Evolutionary conservation across 768 basidiomycete species (phyloP), one percentile per base, ranked within the genome.

Genomic region (Termitomyces eurrhizus): DNA sequence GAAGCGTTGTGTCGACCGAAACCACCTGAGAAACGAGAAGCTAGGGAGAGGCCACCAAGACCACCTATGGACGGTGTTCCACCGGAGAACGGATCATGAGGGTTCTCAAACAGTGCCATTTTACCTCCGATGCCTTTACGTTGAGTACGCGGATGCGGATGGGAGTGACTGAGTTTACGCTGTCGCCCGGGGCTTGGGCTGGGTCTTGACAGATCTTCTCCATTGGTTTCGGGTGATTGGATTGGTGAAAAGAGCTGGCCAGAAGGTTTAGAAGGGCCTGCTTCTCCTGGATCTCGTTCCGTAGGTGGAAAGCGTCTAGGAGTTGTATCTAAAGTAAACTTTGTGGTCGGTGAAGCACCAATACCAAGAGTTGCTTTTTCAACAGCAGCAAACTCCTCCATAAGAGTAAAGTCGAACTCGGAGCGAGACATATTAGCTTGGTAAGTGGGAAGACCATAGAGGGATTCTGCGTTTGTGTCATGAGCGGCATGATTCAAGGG

Each of bases 121-220:
- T 98, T 98, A 21, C 91, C 93, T 49, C 85, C 83, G 39, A 83
- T 79, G 26, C 79, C 82, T 67, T 80, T 86, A 51, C 84, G 80
- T 56, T 78, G 78, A 4, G 80, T 72, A 39, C 89, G 83, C 5
- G 90, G 90, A 52, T 82, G 73, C 0, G 89, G 83, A 53, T 86
- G 88, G 65, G 89, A 92, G 69, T 93, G 89, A 65, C 91, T 94
- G 58, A 96, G 80, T 68, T 95, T 96, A 51, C 96, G 89, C 62
- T 92, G 89, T 45, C 93, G 87, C 13, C 59, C 54, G 39, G 56
- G 49, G 54, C 52, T 57, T 33, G 50, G 61, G 45, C 58, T 55
- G 12, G 57, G 18, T 32, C 62, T 44, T 7, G 62, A 39, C 9
- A n/a, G 36, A 50, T 59, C 59, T 52, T 63, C 65, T 18, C 35